These are phyloP conservation scores for Paramecium primaurelia DNA, from an alignment of 73 alveolate species.

Conservation along the genomic window DNA sequence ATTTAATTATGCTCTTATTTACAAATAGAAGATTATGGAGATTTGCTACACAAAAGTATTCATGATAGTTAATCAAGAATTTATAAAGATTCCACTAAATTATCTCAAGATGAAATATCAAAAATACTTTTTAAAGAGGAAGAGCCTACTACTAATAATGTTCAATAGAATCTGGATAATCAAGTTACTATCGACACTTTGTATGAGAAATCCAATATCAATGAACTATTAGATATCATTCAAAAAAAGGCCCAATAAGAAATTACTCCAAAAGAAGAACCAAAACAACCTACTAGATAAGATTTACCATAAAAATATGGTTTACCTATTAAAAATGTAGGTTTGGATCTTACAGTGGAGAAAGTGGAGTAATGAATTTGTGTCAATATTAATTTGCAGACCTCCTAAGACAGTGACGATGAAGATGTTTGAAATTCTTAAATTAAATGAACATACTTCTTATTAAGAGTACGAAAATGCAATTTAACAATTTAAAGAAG, in stretches of 20 bases:
- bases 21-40: neutral
- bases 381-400: slow-evolving; percentile 42
- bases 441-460: slow-evolving; percentile 68
- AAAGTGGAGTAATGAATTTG: slow-evolving; percentile 44
- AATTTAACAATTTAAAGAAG: slow-evolving; percentile 67
- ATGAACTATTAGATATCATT: slow-evolving; percentile 1
- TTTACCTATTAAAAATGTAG: slow-evolving; percentile 60
- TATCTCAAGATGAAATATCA: neutral
- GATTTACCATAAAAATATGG: slow-evolving; percentile 38
- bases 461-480: slow-evolving; percentile 68
- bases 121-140: slow-evolving; percentile 9
- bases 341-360: slow-evolving; percentile 69
- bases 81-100: neutral
- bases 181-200: neutral
- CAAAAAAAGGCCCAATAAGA: neutral
- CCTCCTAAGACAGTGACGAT: slow-evolving; percentile 60
- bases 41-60: neutral
- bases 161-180: neutral
- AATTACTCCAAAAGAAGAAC: slow-evolving; percentile 5
- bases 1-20: slow-evolving; percentile 13
- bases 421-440: slow-evolving; percentile 64
- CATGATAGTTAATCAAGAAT: neutral
- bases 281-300: neutral
- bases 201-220: neutral
- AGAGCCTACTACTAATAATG: neutral